Evolutionary conservation across 2,329 filamentous ascomycete species (phyloP).

Genomic region (Pseudogymnoascus sp.): DNA sequence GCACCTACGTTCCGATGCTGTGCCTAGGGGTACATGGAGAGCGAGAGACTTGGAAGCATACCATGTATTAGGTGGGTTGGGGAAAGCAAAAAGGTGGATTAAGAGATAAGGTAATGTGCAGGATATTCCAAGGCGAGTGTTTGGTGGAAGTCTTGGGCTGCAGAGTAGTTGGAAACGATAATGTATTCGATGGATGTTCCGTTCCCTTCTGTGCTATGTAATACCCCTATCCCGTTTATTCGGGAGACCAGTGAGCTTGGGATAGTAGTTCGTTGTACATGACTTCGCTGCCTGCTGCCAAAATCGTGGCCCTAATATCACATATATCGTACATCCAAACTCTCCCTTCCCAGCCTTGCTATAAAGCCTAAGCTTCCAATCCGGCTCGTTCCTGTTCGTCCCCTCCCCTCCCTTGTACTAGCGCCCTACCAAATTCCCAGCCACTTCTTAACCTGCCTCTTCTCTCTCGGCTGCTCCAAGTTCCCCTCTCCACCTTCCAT

Average conservation of each 20-base stretch:
- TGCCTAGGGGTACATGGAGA: conserved; percentile 48
- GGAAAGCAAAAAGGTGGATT: no score
- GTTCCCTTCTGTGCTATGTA: background rate
- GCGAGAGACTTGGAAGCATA: background rate
- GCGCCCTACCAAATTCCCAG: conserved; percentile 64
- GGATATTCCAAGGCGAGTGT: conserved; percentile 60
- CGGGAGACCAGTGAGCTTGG: background rate
- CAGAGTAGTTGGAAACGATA: no score
- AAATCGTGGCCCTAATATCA: background rate
- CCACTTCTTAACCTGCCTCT: conserved; percentile 64
- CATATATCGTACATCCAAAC: background rate
- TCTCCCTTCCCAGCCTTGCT: background rate
- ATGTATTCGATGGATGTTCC: background rate
- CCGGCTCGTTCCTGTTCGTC: background rate
- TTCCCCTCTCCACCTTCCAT: conserved; percentile 25
- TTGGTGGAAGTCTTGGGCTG: conserved; percentile 46
- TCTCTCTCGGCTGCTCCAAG: conserved; percentile 33
- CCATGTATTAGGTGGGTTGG: no score
- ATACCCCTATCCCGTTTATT: background rate
- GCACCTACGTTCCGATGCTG: conserved; percentile 58
- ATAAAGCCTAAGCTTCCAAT: background rate
- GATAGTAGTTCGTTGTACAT: background rate
- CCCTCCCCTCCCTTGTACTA: background rate
- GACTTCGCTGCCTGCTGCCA: background rate
- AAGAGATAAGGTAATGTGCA: no score